Evolutionary conservation across 768 basidiomycete genomes (phyloP).

Genomic region (Mycena haematopus): DNA sequence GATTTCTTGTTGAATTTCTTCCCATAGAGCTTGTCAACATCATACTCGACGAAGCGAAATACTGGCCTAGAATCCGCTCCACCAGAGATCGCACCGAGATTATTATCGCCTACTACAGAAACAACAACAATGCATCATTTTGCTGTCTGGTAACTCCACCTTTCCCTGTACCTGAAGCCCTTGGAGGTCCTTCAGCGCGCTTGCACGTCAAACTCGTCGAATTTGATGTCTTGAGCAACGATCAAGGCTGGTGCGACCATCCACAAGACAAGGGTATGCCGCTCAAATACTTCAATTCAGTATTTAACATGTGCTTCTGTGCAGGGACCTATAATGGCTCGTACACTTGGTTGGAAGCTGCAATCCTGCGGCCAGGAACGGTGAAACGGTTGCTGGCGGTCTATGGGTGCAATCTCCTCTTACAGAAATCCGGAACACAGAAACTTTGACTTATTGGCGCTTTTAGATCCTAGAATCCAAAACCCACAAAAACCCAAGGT

Average conservation of each 20-base stretch:
- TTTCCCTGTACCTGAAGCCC: constrained; percentile 17
- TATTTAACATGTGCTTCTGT: background rate
- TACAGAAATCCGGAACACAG: no score
- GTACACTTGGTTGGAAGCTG: constrained; percentile 35
- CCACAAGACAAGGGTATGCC: constrained; percentile 25
- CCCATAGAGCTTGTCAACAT: constrained; percentile 37
- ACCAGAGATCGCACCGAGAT: background rate
- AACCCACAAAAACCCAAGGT: no score
- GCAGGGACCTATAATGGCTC: constrained; percentile 35
- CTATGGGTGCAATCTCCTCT: no score
- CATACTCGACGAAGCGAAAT: constrained; percentile 37
- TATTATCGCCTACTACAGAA: constrained; percentile 15
- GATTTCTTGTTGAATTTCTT: constrained; percentile 28
- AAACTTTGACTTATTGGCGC: no score
- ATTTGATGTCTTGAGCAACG: constrained; percentile 32
- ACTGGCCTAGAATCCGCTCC: constrained; percentile 35
- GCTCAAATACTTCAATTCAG: no score
- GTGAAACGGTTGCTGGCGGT: no score
- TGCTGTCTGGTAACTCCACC: constrained; percentile 33
- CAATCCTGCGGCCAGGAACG: constrained; percentile 25
- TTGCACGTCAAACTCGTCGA: constrained; percentile 32
- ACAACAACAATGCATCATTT: constrained; percentile 19
- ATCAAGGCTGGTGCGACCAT: constrained; percentile 34
- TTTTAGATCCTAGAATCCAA: no score
- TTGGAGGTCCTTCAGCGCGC: constrained; percentile 4